A percentile compares a stretch with the other conserved stretches of the same genome.
These are phyloP conservation scores for Suillus subalutaceus DNA, from an alignment of 768 basidiomycete species.

Conservation along the genomic window DNA sequence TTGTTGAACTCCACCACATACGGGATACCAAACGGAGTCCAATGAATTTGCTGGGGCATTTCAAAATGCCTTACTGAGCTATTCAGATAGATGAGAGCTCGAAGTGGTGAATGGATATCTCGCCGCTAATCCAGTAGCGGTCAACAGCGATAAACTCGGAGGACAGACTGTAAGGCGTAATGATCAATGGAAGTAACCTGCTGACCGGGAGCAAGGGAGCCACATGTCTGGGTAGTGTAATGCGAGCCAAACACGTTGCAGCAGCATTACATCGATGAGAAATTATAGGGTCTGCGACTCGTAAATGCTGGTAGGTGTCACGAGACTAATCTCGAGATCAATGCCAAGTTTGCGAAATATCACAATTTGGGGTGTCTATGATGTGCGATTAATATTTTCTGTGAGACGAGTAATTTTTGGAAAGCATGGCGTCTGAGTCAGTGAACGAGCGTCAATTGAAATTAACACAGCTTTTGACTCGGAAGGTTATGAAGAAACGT, in stretches of 20 bases:
- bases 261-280: slow-evolving; percentile 4
- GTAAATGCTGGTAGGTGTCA: not conserved
- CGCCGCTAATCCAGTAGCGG: not conserved
- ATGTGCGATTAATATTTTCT: not conserved
- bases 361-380: not conserved
- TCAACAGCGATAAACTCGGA: not conserved
- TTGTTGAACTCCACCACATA: slow-evolving; percentile 34
- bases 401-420: not conserved
- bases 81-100: not conserved
- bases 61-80: not conserved
- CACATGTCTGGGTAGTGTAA: slow-evolving; percentile 3
- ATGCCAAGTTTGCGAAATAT: not conserved
- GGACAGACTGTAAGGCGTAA: not conserved
- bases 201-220: not conserved
- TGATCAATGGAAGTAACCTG: not conserved
- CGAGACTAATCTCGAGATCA: not conserved
- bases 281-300: not conserved
- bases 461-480: not conserved
- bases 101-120: slow-evolving; percentile 1
- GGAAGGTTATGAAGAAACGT: not conserved
- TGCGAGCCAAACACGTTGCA: slow-evolving; percentile 5
- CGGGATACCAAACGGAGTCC: slow-evolving; percentile 32
- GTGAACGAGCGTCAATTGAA: not conserved
- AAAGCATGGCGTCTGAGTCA: not conserved
- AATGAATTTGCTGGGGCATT: slow-evolving; percentile 30